A percentile compares a stretch with the other conserved stretches of the same genome.
Conservation (phyloP, 345 rosid genomes). For the Gossypium arboreum region DNA sequence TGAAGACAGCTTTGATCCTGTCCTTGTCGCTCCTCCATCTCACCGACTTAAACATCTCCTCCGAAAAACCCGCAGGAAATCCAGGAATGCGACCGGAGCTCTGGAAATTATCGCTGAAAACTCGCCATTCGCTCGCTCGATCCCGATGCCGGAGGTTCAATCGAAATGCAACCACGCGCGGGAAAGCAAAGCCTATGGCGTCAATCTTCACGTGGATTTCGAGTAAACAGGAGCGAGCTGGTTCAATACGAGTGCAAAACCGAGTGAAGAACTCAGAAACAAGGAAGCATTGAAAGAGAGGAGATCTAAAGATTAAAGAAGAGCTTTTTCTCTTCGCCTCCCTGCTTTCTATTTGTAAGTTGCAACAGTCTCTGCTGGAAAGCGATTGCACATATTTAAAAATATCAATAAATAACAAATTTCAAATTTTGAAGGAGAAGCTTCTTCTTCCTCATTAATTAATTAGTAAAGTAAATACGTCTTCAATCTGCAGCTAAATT, state of each 20-base stretch:
- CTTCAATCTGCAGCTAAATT: background rate
- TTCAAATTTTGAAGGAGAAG: constrained; percentile 19
- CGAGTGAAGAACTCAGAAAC: constrained; percentile 7
- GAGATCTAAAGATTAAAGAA: constrained; percentile 57
- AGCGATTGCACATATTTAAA: constrained; percentile 21
- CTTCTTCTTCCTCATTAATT: constrained; percentile 18
- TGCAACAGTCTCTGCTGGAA: constrained; percentile 16
- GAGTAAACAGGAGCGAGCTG: constrained; percentile 8
- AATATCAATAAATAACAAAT: background rate
- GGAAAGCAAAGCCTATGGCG: background rate
- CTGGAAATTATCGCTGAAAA: constrained; percentile 23
- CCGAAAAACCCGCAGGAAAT: constrained; percentile 19
- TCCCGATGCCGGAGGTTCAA: constrained; percentile 24
- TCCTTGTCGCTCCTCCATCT: constrained; percentile 81
- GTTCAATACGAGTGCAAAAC: constrained; percentile 23
- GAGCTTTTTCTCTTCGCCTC: background rate
- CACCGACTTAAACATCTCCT: constrained; percentile 71
- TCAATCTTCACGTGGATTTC: background rate
- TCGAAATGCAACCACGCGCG: background rate
- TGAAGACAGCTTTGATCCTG: constrained; percentile 74
- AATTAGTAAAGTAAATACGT: background rate
- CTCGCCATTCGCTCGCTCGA: constrained; percentile 27
- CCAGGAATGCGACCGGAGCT: constrained; percentile 28
- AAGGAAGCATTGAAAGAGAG: constrained; percentile 19
- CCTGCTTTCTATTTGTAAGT: constrained; percentile 3